Evolutionary conservation across 2,329 filamentous ascomycete species (phyloP).

Genomic region (Trichoderma citrinoviride): DNA sequence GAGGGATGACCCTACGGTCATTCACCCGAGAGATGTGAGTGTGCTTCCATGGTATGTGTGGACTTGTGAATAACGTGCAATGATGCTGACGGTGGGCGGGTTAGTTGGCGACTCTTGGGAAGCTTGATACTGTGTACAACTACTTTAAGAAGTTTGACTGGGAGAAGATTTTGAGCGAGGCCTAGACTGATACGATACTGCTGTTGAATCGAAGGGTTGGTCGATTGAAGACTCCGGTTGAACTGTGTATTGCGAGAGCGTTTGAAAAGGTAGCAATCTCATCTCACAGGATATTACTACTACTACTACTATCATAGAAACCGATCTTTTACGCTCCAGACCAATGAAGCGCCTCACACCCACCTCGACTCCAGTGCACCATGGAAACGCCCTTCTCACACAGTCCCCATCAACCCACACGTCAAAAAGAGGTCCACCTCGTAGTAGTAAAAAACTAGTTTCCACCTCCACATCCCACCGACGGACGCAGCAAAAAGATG

Average conservation of each 20-base stretch:
- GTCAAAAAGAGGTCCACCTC: background rate
- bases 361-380: too few relatives aligned
- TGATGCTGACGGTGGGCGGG: background rate
- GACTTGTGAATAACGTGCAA: background rate
- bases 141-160: constrained; percentile 27
- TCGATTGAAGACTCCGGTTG: too few relatives aligned
- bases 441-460: background rate
- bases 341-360: too few relatives aligned
- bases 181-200: background rate
- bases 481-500: constrained; percentile 11
- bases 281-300: too few relatives aligned
- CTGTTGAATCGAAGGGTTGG: too few relatives aligned
- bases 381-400: too few relatives aligned
- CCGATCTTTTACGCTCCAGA: too few relatives aligned
- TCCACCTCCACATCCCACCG: background rate
- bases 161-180: constrained; percentile 28
- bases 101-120: constrained; percentile 8
- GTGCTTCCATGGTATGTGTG: background rate
- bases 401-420: too few relatives aligned
- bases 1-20: constrained; percentile 22
- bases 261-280: too few relatives aligned
- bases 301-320: too few relatives aligned
- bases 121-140: constrained; percentile 18
- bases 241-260: too few relatives aligned
- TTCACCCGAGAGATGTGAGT: constrained; percentile 24